A percentile compares a stretch with the other conserved stretches of the same genome.
phyloP scores from a whole-genome alignment of 2,329 filamentous ascomycete genomes.

The Scedosporium dehoogii region DNA sequence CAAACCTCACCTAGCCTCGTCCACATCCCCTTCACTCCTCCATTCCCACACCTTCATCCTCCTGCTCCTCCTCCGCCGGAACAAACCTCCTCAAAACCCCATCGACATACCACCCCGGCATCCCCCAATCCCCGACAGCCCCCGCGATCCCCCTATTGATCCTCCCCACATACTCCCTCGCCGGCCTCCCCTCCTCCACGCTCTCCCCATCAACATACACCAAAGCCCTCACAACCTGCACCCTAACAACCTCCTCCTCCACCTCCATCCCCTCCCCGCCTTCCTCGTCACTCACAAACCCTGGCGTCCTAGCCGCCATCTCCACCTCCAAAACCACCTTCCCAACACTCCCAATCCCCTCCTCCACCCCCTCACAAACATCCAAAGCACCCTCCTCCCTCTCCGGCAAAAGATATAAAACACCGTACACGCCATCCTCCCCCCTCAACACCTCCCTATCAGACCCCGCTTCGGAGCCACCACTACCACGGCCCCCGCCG shows the following conservation, averaged over 20 bases:
- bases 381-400: slow-evolving; percentile 44
- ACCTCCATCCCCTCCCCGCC: slow-evolving; percentile 9
- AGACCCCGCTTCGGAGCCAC: no score
- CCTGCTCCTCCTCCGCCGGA: neutral
- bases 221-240: slow-evolving; percentile 27
- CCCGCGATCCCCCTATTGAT: slow-evolving; percentile 57
- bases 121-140: slow-evolving; percentile 38
- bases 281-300: slow-evolving; percentile 9
- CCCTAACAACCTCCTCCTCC: slow-evolving; percentile 4
- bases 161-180: slow-evolving; percentile 48
- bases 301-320: neutral
- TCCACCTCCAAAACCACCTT: slow-evolving; percentile 32
- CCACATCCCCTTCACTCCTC: neutral
- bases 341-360: slow-evolving; percentile 35
- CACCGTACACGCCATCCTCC: slow-evolving; percentile 40
- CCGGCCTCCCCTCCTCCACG: slow-evolving; percentile 24
- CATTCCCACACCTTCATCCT: neutral
- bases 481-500: neutral
- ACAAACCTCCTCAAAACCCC: slow-evolving; percentile 39
- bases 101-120: slow-evolving; percentile 46
- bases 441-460: slow-evolving; percentile 5
- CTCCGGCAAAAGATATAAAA: slow-evolving; percentile 42
- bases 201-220: slow-evolving; percentile 47
- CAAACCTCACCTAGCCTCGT: neutral
- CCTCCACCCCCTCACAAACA: slow-evolving; percentile 51